Conservation (phyloP, 2,329 filamentous ascomycete species). For the Rhynchosporium agropyri region DNA sequence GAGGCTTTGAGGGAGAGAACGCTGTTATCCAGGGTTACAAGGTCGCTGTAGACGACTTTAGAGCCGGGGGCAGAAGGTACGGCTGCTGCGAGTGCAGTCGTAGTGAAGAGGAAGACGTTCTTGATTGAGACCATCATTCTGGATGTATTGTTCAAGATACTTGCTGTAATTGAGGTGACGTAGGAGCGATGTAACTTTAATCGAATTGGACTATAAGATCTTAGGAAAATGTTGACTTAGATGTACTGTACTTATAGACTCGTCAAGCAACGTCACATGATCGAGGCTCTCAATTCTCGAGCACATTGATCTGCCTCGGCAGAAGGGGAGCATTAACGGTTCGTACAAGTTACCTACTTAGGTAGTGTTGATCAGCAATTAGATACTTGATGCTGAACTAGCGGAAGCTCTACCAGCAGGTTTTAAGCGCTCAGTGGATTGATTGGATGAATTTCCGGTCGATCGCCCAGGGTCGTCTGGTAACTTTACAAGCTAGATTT, state of each 20-base stretch:
- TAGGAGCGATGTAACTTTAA: not conserved
- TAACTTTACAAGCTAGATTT: too few species aligned
- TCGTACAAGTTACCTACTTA: not conserved
- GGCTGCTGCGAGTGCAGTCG: slow-evolving; percentile 4
- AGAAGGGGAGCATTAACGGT: not conserved
- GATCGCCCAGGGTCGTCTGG: not conserved
- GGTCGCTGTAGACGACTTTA: slow-evolving; percentile 44
- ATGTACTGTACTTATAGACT: not conserved
- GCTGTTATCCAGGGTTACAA: slow-evolving; percentile 50
- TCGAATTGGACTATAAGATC: too few species aligned
- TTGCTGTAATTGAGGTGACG: not conserved
- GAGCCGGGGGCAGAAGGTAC: not conserved
- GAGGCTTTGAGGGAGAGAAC: slow-evolving; percentile 51
- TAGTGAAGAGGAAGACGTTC: slow-evolving; percentile 18
- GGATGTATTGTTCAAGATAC: not conserved
- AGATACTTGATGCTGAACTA: too few species aligned
- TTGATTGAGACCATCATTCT: slow-evolving; percentile 23
- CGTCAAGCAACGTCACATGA: not conserved
- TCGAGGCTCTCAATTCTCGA: slow-evolving; percentile 1
- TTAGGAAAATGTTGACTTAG: not conserved
- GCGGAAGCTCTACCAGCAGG: too few species aligned
- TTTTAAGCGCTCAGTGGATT: not conserved
- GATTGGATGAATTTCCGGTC: not conserved
- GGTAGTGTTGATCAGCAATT: not conserved
- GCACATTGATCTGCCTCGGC: slow-evolving; percentile 10